Percentiles rank a stretch among this genome's conserved stretches.
Evolutionary conservation across 805 yeast species (phyloP).

Genomic region (Lachancea fermentati): DNA sequence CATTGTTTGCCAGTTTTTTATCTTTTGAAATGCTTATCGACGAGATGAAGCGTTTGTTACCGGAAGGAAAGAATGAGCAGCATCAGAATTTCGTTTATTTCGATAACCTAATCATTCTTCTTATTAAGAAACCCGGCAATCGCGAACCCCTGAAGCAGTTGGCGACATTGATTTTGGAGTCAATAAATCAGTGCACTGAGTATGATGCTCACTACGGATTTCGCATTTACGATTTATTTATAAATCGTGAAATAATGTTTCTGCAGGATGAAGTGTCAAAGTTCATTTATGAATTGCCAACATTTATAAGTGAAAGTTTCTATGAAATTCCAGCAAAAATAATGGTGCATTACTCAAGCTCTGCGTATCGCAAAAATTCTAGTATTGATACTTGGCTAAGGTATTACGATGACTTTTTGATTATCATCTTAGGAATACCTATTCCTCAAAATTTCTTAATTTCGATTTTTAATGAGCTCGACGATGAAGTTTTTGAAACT

Average conservation of each 20-base stretch:
- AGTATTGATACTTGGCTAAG: constrained; percentile 18
- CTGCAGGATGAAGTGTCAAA: constrained; percentile 27
- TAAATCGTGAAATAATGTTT: constrained; percentile 19
- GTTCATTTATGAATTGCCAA: constrained; percentile 34
- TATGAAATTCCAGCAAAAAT: constrained; percentile 32
- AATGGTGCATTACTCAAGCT: constrained; percentile 31
- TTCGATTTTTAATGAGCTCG: constrained; percentile 30
- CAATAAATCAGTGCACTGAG: constrained; percentile 20
- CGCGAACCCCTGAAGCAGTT: constrained; percentile 1
- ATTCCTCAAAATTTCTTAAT: constrained; percentile 25
- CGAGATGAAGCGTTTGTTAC: constrained; percentile 9
- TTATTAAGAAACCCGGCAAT: not conserved
- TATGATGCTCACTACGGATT: constrained; percentile 25
- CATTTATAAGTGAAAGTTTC: constrained; percentile 27
- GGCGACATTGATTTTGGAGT: not conserved
- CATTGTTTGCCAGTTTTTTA: constrained; percentile 15
- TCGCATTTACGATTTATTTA: constrained; percentile 23
- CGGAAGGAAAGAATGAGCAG: constrained; percentile 5
- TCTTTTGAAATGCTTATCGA: constrained; percentile 13
- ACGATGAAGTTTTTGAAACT: constrained; percentile 18
- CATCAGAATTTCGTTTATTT: constrained; percentile 6
- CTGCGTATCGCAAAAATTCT: constrained; percentile 16
- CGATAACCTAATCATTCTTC: constrained; percentile 3
- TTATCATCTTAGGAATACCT: constrained; percentile 7
- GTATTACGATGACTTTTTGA: constrained; percentile 30